phyloP scores from a whole-genome alignment of 1,284 basidiomycete species.

The Tremellales sp. region DNA sequence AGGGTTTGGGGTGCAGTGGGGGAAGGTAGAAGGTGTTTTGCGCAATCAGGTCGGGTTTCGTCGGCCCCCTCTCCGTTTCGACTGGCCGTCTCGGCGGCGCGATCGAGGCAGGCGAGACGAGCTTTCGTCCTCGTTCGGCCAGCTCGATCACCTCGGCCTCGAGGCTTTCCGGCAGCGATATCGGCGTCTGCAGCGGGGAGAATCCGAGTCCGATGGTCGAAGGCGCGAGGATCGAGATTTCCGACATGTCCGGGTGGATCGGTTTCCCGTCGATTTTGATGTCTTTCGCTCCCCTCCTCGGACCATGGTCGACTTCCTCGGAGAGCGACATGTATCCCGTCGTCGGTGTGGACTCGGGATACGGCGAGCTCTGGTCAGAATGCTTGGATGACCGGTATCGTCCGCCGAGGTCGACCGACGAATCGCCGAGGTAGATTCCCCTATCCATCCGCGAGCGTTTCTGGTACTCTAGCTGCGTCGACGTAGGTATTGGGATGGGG shows the following conservation, averaged over 20 bases:
- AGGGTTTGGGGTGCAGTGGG: conserved; percentile 1
- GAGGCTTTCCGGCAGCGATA: conserved; percentile 23
- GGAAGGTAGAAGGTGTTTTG: conserved; percentile 20
- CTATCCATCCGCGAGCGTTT: background rate
- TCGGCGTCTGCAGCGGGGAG: conserved; percentile 15
- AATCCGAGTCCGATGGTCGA: conserved; percentile 17
- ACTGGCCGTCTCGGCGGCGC: background rate
- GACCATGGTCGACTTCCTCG: background rate
- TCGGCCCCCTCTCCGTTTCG: background rate
- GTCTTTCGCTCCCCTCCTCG: conserved; percentile 1
- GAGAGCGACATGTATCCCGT: background rate
- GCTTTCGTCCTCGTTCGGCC: conserved; percentile 10
- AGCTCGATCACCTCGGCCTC: conserved; percentile 26
- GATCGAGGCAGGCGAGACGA: background rate
- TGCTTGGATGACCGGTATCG: too few relatives aligned
- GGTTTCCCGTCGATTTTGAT: background rate
- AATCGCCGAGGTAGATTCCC: conserved; percentile 13
- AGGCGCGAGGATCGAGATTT: conserved; percentile 18
- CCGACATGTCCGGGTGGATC: background rate
- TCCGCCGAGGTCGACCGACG: conserved; percentile 20
- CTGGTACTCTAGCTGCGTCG: background rate
- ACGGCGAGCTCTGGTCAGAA: conserved; percentile 13
- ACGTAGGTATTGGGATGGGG: background rate
- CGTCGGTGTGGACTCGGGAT: conserved; percentile 12
- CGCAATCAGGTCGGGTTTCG: conserved; percentile 6